phyloP scores from a whole-genome alignment of 257 asterid species.

The Hygrophila difformis region DNA sequence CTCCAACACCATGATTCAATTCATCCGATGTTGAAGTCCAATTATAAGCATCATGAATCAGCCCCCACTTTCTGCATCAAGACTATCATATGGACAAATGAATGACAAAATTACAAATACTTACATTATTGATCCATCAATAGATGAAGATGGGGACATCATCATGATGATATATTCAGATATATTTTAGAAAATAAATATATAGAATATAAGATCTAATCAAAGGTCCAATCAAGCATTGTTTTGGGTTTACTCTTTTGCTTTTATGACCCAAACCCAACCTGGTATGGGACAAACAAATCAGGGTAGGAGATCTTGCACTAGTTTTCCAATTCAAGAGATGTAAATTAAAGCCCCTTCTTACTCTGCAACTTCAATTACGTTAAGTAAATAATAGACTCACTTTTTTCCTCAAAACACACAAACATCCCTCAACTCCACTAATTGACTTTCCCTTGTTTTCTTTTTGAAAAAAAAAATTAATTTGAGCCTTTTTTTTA shows the following conservation, averaged over 20 bases:
- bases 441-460: not conserved
- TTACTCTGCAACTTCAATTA: slow-evolving; percentile 29
- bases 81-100: too few relatives aligned
- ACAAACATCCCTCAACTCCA: slow-evolving; percentile 19
- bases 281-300: too few relatives aligned
- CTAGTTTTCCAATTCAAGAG: slow-evolving; percentile 27
- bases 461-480: too few relatives aligned
- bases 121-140: too few relatives aligned
- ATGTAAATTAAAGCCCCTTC: slow-evolving; percentile 25
- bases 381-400: slow-evolving; percentile 24
- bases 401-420: slow-evolving; percentile 22
- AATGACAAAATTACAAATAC: too few relatives aligned
- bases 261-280: slow-evolving; percentile 1
- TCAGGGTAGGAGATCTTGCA: slow-evolving; percentile 17
- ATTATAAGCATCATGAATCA: too few relatives aligned
- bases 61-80: too few relatives aligned
- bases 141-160: slow-evolving; percentile 4
- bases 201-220: slow-evolving; percentile 15
- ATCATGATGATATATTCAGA: too few relatives aligned
- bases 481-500: not conserved
- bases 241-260: slow-evolving; percentile 14
- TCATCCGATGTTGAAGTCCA: too few relatives aligned
- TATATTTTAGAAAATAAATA: too few relatives aligned
- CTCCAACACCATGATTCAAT: too few relatives aligned
- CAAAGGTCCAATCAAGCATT: slow-evolving; percentile 15